These are phyloP conservation scores for Torrubiella hemipterigena DNA, from an alignment of 2,329 filamentous ascomycete genomes.

Conservation along the genomic window DNA sequence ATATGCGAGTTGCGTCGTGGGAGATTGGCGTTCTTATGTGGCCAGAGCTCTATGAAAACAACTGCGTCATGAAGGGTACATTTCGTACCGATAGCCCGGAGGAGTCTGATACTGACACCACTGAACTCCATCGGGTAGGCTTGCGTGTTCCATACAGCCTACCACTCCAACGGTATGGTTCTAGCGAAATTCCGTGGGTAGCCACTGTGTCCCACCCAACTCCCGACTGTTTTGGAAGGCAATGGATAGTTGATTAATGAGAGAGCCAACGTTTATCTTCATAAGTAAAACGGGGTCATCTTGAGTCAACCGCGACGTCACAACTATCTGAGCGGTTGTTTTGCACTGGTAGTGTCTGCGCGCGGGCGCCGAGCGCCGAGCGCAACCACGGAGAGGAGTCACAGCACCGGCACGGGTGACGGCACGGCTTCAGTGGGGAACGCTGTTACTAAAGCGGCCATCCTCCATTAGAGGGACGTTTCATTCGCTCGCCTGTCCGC, in stretches of 20 bases:
- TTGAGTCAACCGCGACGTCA: too few species aligned
- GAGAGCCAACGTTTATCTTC: neutral
- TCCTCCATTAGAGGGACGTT: too few species aligned
- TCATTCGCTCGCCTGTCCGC: too few species aligned
- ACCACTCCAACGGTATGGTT: constrained; percentile 55
- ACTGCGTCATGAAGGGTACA: constrained; percentile 51
- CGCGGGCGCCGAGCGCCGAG: too few species aligned
- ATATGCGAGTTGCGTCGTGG: constrained; percentile 66
- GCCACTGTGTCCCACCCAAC: constrained; percentile 46
- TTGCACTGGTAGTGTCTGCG: too few species aligned
- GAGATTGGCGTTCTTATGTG: constrained; percentile 77
- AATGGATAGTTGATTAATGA: constrained; percentile 18
- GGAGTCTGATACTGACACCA: constrained; percentile 14
- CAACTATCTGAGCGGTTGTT: too few species aligned
- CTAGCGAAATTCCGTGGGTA: constrained; percentile 64
- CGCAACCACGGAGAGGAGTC: too few species aligned
- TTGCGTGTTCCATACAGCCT: constrained; percentile 75
- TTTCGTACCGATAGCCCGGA: constrained; percentile 50
- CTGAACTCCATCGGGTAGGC: too few species aligned
- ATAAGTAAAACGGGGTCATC: neutral
- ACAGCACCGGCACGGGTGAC: too few species aligned
- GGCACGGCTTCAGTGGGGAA: too few species aligned
- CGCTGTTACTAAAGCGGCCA: too few species aligned
- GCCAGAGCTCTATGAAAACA: constrained; percentile 46
- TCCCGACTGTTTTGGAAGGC: constrained; percentile 46